A percentile compares a stretch with the other conserved stretches of the same genome.
phyloP scores from a whole-genome alignment of 2,329 filamentous ascomycete species.

The Sphaerulina musiva region DNA sequence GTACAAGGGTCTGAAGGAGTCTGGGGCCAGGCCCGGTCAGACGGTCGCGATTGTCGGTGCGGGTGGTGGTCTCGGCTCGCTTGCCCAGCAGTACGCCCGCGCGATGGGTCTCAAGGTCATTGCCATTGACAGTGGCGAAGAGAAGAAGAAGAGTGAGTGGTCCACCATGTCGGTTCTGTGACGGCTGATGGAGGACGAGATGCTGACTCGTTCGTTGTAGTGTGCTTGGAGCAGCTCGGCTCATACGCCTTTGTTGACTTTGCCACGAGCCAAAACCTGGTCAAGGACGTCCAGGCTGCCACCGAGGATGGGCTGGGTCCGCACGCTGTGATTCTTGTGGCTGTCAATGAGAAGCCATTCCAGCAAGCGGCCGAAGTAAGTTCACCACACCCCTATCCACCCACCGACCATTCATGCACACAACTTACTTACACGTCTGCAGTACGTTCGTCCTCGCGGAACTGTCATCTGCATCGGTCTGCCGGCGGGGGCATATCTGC shows the following conservation, averaged over 20 bases:
- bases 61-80: slow-evolving; percentile 71
- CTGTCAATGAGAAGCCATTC: slow-evolving; percentile 86
- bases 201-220: slow-evolving; percentile 22
- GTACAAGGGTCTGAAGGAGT: slow-evolving; percentile 88
- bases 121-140: slow-evolving; percentile 74
- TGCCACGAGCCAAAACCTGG: slow-evolving; percentile 64
- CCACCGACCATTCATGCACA: neutral
- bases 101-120: slow-evolving; percentile 80
- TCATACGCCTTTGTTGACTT: slow-evolving; percentile 75
- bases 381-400: neutral
- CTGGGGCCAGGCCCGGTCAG: slow-evolving; percentile 65
- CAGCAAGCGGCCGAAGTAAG: slow-evolving; percentile 70
- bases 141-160: slow-evolving; percentile 55
- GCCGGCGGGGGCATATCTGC: slow-evolving; percentile 70
- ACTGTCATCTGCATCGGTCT: slow-evolving; percentile 84
- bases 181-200: neutral
- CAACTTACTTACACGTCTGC: slow-evolving; percentile 6
- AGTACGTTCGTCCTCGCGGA: slow-evolving; percentile 77
- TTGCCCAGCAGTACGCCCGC: slow-evolving; percentile 81
- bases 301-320: slow-evolving; percentile 77
- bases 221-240: slow-evolving; percentile 62
- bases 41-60: slow-evolving; percentile 79
- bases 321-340: slow-evolving; percentile 79
- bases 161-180: neutral
- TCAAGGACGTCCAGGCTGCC: slow-evolving; percentile 74